These are phyloP conservation scores for Omphalotus olearius DNA, from an alignment of 1,284 basidiomycete species.

Conservation along the genomic window DNA sequence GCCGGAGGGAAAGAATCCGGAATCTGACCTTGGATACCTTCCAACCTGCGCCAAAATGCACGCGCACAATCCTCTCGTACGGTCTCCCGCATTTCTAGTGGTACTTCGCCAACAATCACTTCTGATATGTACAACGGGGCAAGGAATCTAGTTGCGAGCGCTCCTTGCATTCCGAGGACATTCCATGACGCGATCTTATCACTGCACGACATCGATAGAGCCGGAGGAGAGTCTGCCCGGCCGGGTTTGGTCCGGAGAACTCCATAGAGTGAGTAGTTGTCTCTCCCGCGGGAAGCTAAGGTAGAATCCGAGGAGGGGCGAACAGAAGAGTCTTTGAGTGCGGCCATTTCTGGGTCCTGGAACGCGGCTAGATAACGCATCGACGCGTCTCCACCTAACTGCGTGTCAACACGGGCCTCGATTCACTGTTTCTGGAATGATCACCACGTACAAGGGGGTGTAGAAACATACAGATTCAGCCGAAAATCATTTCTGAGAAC, in stretches of 20 bases:
- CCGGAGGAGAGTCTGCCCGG: constrained; percentile 78
- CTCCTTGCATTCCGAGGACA: constrained; percentile 82
- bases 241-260: constrained; percentile 89
- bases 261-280: constrained; percentile 70
- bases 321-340: constrained; percentile 50
- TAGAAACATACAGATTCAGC: constrained; percentile 80
- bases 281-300: constrained; percentile 65
- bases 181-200: constrained; percentile 89
- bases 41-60: constrained; percentile 52
- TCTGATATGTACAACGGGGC: constrained; percentile 59
- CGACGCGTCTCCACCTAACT: constrained; percentile 85
- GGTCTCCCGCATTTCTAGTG: constrained; percentile 27
- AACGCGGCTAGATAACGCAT: constrained; percentile 68
- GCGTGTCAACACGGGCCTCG: background rate
- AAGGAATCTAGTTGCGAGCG: constrained; percentile 56
- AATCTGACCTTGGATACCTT: constrained; percentile 13
- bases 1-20: constrained; percentile 2
- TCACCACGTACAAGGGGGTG: constrained; percentile 74
- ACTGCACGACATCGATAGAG: constrained; percentile 82
- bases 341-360: constrained; percentile 69
- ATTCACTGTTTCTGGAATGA: constrained; percentile 9
- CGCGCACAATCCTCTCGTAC: constrained; percentile 56
- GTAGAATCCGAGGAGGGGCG: constrained; percentile 32
- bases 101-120: constrained; percentile 73
- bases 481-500: constrained; percentile 44